These are phyloP conservation scores for Lablab purpureus DNA, from an alignment of 306 rosid genomes.

Conservation along the genomic window DNA sequence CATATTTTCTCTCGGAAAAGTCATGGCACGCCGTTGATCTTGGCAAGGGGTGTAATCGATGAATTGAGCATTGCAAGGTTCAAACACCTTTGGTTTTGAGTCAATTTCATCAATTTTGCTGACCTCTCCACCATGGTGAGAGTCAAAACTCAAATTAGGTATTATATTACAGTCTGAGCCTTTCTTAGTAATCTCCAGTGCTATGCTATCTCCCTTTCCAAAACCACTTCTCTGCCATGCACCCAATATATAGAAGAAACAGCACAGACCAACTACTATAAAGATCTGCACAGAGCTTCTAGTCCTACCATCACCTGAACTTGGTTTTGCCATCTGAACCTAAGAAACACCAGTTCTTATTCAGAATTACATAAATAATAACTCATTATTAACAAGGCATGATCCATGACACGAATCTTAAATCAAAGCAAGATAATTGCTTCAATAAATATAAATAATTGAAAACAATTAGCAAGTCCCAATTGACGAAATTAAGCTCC, in stretches of 20 bases:
- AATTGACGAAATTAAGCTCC: conserved; percentile 26
- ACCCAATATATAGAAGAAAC: conserved; percentile 91
- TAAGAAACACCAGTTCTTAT: conserved; percentile 44
- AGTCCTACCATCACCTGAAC: conserved; percentile 77
- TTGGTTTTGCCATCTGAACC: conserved; percentile 81
- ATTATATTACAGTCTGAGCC: conserved; percentile 66
- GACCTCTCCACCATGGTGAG: conserved; percentile 84
- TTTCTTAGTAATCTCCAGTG: conserved; percentile 73
- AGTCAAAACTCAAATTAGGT: conserved; percentile 77
- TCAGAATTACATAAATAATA: conserved; percentile 34
- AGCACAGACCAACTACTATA: conserved; percentile 84
- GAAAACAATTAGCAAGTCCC: conserved; percentile 33
- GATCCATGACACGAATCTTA: conserved; percentile 38
- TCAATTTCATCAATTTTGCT: conserved; percentile 61
- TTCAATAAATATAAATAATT: conserved; percentile 36
- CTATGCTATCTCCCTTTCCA: conserved; percentile 93
- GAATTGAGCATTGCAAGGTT: conserved; percentile 65
- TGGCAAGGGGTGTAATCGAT: conserved; percentile 96
- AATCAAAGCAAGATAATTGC: conserved; percentile 20
- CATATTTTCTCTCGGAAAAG: conserved; percentile 85
- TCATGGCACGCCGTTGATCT: conserved; percentile 94
- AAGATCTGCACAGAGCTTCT: conserved; percentile 86
- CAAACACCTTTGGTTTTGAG: conserved; percentile 58
- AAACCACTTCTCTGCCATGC: conserved; percentile 98
- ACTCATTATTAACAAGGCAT: conserved; percentile 12